These are phyloP conservation scores for Trypanosoma theileri DNA, from an alignment of 208 protist genomes.

Conservation along the genomic window DNA sequence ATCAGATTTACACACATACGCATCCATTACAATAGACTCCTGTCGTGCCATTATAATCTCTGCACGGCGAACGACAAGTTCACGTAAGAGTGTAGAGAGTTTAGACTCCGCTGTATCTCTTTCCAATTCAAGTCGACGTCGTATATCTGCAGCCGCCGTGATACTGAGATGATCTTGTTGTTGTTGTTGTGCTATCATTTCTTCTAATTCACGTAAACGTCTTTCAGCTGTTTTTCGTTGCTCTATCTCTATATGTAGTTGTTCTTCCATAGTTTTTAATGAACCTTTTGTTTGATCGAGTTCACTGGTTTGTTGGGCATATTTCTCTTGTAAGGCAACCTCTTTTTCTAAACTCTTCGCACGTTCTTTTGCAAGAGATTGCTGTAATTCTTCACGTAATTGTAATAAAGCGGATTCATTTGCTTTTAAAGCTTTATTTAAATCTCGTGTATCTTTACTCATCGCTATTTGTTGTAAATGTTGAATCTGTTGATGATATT, in stretches of 20 bases:
- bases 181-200: background rate
- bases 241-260: constrained; percentile 23
- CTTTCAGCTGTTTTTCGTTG: constrained; percentile 2
- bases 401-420: constrained; percentile 36
- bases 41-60: constrained; percentile 8
- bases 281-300: constrained; percentile 3
- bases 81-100: background rate
- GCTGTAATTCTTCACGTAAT: constrained; percentile 22
- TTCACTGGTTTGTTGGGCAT: constrained; percentile 7
- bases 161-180: background rate
- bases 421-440: constrained; percentile 17
- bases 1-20: constrained; percentile 15
- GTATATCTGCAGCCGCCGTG: constrained; percentile 26
- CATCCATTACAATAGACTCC: constrained; percentile 18
- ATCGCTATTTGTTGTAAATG: constrained; percentile 15
- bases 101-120: constrained; percentile 13
- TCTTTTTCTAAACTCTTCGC: constrained; percentile 20
- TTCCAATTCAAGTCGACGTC: constrained; percentile 32
- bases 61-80: constrained; percentile 10
- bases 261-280: background rate
- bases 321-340: constrained; percentile 32
- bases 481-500: constrained; percentile 10
- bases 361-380: constrained; percentile 21
- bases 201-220: background rate
- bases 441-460: constrained; percentile 12